These are phyloP conservation scores for Colletotrichum sp. DNA, from an alignment of 2,329 filamentous ascomycete species.

Conservation along the genomic window DNA sequence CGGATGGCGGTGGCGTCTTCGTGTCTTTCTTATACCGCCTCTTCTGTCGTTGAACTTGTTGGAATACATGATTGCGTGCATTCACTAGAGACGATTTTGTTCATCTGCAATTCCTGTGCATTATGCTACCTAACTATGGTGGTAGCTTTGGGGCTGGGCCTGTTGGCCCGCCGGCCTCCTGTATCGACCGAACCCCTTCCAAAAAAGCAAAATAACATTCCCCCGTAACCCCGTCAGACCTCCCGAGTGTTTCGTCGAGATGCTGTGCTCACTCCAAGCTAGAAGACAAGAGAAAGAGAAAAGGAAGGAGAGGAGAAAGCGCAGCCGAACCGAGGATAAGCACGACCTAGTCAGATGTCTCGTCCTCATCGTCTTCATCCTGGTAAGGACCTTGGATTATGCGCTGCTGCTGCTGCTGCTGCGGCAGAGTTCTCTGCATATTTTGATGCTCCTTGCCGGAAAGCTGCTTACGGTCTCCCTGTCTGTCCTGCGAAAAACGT, in stretches of 20 bases:
- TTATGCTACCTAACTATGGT: not conserved
- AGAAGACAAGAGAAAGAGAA: not conserved
- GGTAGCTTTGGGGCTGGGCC: not conserved
- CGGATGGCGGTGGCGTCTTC: conserved; percentile 13
- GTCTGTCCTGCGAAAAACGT: not conserved
- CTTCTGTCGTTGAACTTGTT: conserved; percentile 9
- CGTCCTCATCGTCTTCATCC: not conserved
- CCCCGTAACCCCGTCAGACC: not conserved
- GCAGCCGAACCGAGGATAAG: not conserved
- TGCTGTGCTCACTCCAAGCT: not conserved
- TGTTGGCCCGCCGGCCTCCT: not conserved
- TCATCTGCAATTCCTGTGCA: not conserved
- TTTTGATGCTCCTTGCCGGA: conserved; percentile 6
- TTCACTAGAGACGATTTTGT: not conserved
- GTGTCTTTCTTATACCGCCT: conserved; percentile 9
- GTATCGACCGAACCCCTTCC: not conserved
- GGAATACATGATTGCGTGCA: conserved; percentile 7
- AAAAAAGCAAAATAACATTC: not conserved
- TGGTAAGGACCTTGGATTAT: not conserved
- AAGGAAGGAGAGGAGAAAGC: not conserved
- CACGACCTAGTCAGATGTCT: not conserved
- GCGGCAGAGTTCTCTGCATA: not conserved
- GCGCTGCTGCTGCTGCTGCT: not conserved
- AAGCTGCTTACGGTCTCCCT: conserved; percentile 9
- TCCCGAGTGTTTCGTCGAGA: not conserved